phyloP scores from a whole-genome alignment of 371 early-diverging fungal species.

The Blyttiomyces sp. region DNA sequence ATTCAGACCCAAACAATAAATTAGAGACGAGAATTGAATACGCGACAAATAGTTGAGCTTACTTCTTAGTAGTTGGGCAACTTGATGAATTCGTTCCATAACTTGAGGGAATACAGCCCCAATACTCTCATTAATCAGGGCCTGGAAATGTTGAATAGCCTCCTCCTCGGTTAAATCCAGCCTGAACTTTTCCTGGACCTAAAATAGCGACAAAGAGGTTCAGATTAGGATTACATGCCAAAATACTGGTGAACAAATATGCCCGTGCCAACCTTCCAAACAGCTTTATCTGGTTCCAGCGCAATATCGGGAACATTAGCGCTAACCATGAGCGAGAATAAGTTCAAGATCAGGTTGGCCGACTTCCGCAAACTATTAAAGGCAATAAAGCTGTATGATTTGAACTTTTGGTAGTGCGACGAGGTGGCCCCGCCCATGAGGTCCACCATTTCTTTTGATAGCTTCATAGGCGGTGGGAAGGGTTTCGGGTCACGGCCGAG shows the following conservation, averaged over 20 bases:
- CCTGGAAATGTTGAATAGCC: conserved; percentile 89
- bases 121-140: conserved; percentile 87
- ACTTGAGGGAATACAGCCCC: conserved; percentile 95
- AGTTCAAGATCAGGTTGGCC: conserved; percentile 89
- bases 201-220: neutral
- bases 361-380: conserved; percentile 88
- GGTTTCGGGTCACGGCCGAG: conserved; percentile 98
- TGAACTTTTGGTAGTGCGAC: conserved; percentile 78
- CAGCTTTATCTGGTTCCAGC: conserved; percentile 94
- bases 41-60: neutral
- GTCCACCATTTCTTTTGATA: conserved; percentile 98
- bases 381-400: conserved; percentile 86
- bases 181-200: conserved; percentile 92
- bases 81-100: conserved; percentile 90
- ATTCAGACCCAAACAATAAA: too few species aligned
- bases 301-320: conserved; percentile 94
- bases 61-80: conserved; percentile 35
- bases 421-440: conserved; percentile 93
- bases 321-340: conserved; percentile 93
- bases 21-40: too few species aligned
- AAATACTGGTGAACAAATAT: neutral
- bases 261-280: conserved; percentile 67
- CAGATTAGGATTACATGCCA: neutral
- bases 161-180: conserved; percentile 91
- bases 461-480: conserved; percentile 98